Base-by-base conservation (phyloP, 2,329 filamentous ascomycete species). In the Colletotrichum sp. region DNA sequence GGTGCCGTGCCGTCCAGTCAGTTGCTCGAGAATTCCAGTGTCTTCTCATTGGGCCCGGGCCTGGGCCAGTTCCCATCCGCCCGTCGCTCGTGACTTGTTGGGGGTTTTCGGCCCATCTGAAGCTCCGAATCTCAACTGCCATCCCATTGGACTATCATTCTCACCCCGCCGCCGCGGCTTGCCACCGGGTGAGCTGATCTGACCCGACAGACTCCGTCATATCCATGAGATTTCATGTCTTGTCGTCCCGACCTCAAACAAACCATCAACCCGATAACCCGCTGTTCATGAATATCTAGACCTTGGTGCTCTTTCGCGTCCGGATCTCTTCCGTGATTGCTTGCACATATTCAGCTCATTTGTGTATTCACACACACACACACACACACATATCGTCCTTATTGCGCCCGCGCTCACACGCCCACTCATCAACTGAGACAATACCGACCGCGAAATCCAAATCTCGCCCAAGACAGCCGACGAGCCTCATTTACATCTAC, bases 271-370 rank as follows among this genome's bases (percentile, higher is more conserved):
- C 67, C 52, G 19, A 8, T 13, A 52, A 19, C 32, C 16, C 12
- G 29, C 5, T 49, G 59, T 73, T 52, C 25, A 76, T 76, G 74
- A 73, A 69, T 64, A 62, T 67, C 36, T 76, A 55, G 70, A 22
- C 44, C 6, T 52, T 12, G 44, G 39, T 65, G 11, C 32, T 63
- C 49, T 39, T 49, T 49, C 66, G 74, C 74, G 52, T 73, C 70
- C 64, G 74, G 71, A 69, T 39, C 29, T 57, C 67, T 64, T 73
- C 74, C 59, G 74, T 70, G 70, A 74, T 61, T 73, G 70, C 70
- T 55, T 69, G 55, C 57, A 70, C 44, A 8, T 22, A 25, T 22
- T 52, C 44, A 52, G 11, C 44, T 52, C n/a, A 52, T 13, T 13
- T 52, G 44, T 22, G 44, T 52, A 22, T 25, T 52, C n/a, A 52